These are phyloP conservation scores for Tuber calosporum DNA, from an alignment of 495 filamentous ascomycete genomes.

Conservation along the genomic window DNA sequence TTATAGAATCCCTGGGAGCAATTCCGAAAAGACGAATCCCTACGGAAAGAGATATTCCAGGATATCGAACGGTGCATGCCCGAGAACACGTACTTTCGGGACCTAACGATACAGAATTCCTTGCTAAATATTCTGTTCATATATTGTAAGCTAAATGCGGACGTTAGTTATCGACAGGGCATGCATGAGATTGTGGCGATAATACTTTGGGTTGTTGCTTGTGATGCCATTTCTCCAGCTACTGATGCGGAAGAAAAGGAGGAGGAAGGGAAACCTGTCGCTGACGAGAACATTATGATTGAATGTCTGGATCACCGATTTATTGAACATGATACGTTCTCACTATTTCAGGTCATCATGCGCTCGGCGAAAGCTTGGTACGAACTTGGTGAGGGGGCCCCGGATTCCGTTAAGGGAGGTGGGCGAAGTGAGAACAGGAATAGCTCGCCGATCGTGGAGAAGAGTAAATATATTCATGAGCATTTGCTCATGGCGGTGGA, in stretches of 20 bases:
- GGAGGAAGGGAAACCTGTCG: conserved; percentile 35
- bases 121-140: conserved; percentile 86
- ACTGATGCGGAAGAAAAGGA: conserved; percentile 12
- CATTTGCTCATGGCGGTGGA: conserved; percentile 69
- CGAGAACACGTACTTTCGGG: conserved; percentile 83
- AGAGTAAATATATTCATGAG: conserved; percentile 79
- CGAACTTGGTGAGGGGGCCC: conserved; percentile 51
- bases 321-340: conserved; percentile 86
- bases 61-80: conserved; percentile 91
- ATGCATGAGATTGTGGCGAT: conserved; percentile 96
- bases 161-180: conserved; percentile 82
- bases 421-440: conserved; percentile 34
- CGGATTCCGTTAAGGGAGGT: conserved; percentile 42
- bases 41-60: conserved; percentile 85
- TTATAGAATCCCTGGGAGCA: conserved; percentile 83
- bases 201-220: conserved; percentile 77
- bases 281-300: conserved; percentile 51
- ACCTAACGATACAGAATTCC: conserved; percentile 67
- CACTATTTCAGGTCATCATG: conserved; percentile 80
- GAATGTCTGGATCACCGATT: conserved; percentile 62
- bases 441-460: conserved; percentile 73
- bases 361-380: conserved; percentile 79
- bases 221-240: conserved; percentile 61
- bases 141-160: conserved; percentile 86
- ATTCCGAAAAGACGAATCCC: conserved; percentile 71